phyloP scores from a whole-genome alignment of 2,329 filamentous ascomycete species.

The Purpureocillium takamizusanense region DNA sequence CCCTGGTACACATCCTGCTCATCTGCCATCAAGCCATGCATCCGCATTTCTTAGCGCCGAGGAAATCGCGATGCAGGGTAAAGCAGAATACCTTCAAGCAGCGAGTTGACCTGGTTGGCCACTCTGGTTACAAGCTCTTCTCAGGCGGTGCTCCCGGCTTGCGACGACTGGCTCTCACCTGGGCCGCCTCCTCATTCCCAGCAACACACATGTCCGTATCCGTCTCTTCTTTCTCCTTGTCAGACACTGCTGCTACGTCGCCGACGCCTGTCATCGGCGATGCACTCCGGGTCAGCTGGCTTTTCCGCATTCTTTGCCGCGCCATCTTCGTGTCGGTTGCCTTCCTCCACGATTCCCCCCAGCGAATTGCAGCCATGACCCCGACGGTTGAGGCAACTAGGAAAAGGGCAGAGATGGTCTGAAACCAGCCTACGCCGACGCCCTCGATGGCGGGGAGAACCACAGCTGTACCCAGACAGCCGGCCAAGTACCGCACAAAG shows the following conservation, averaged over 20 bases:
- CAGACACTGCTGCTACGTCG: background rate
- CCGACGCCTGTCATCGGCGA: background rate
- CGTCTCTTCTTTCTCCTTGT: background rate
- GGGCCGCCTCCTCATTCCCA: too few relatives aligned
- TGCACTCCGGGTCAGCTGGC: too few relatives aligned
- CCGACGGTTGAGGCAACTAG: slow-evolving; percentile 26
- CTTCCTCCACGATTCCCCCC: slow-evolving; percentile 31
- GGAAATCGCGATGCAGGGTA: too few relatives aligned
- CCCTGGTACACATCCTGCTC: too few relatives aligned
- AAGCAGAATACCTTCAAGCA: too few relatives aligned
- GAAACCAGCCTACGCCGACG: slow-evolving; percentile 77
- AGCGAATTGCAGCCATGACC: slow-evolving; percentile 26
- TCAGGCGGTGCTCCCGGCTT: too few relatives aligned
- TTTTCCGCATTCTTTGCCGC: slow-evolving; percentile 2
- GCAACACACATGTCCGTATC: too few relatives aligned
- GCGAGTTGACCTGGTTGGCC: too few relatives aligned
- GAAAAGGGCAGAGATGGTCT: slow-evolving; percentile 46
- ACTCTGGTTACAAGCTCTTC: too few relatives aligned
- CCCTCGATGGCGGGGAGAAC: slow-evolving; percentile 65
- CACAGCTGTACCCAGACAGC: slow-evolving; percentile 58
- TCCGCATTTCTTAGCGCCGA: too few relatives aligned
- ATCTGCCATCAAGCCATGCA: too few relatives aligned
- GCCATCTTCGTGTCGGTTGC: slow-evolving; percentile 17
- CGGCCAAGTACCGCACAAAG: slow-evolving; percentile 67
- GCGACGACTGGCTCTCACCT: too few relatives aligned